phyloP scores from a whole-genome alignment of 306 rosid species.

The Acmispon strigosus region DNA sequence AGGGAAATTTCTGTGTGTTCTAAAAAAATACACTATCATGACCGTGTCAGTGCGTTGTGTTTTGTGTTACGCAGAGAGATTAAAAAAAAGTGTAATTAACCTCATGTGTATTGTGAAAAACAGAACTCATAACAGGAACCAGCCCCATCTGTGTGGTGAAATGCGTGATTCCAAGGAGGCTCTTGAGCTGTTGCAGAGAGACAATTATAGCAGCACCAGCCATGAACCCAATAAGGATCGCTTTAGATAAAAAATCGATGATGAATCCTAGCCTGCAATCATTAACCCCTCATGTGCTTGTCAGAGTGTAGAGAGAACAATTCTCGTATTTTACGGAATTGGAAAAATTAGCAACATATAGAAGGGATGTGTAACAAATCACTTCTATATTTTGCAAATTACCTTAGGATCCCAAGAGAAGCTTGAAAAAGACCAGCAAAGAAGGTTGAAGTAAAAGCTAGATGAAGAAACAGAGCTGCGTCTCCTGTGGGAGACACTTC shows the following conservation, averaged over 20 bases:
- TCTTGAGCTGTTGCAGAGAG: constrained; percentile 80
- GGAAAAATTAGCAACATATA: not conserved
- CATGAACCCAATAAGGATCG: constrained; percentile 89
- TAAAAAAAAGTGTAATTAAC: constrained; percentile 16
- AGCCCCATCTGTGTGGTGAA: constrained; percentile 72
- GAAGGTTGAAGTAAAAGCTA: constrained; percentile 78
- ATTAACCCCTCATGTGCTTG: no score
- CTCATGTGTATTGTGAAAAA: constrained; percentile 58
- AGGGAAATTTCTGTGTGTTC: no score
- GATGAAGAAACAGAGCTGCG: constrained; percentile 66
- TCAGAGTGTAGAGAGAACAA: no score
- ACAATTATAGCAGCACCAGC: constrained; percentile 96
- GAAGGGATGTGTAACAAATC: not conserved
- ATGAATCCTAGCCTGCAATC: constrained; percentile 81
- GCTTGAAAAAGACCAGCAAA: constrained; percentile 90
- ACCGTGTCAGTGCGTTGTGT: not conserved
- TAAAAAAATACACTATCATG: no score
- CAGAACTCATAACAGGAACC: constrained; percentile 73
- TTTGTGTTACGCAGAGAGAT: not conserved
- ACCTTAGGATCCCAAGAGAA: constrained; percentile 85
- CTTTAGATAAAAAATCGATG: constrained; percentile 88
- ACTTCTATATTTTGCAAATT: not conserved
- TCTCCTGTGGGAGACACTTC: constrained; percentile 72
- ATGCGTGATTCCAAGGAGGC: constrained; percentile 83
- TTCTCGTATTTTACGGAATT: not conserved